A percentile compares a stretch with the other conserved stretches of the same genome.
phyloP scores from a whole-genome alignment of 768 basidiomycete species.

The Mycena latifolia region DNA sequence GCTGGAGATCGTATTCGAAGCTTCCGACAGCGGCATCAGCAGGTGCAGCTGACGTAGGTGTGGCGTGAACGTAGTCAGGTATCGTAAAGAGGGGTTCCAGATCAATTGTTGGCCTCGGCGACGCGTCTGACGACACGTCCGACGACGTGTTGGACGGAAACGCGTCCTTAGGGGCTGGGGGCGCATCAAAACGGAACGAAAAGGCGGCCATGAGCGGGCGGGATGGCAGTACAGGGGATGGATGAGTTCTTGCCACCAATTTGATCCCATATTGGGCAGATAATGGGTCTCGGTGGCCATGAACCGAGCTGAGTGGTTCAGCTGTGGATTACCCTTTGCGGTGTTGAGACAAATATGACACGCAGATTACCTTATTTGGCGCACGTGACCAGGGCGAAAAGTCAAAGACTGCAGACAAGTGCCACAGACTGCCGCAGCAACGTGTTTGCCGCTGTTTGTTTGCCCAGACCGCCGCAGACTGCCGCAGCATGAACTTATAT shows the following conservation, averaged over 20 bases:
- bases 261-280: neutral
- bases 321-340: neutral
- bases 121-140: no score
- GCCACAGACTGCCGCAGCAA: no score
- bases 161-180: neutral
- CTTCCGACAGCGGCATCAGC: neutral
- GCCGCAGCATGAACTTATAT: no score
- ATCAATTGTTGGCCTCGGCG: neutral
- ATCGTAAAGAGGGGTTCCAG: neutral
- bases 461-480: no score
- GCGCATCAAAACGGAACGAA: neutral
- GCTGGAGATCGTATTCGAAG: neutral
- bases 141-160: neutral
- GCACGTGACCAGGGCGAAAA: slow-evolving; percentile 6
- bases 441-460: no score
- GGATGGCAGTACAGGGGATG: neutral
- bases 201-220: neutral
- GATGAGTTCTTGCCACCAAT: neutral
- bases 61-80: neutral
- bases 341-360: neutral
- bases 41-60: neutral
- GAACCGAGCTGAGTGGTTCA: neutral
- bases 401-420: slow-evolving; percentile 4
- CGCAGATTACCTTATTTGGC: neutral
- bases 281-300: neutral